Base-by-base conservation (phyloP, 2,329 filamentous ascomycete species). In the Trichophaea hybrida region DNA sequence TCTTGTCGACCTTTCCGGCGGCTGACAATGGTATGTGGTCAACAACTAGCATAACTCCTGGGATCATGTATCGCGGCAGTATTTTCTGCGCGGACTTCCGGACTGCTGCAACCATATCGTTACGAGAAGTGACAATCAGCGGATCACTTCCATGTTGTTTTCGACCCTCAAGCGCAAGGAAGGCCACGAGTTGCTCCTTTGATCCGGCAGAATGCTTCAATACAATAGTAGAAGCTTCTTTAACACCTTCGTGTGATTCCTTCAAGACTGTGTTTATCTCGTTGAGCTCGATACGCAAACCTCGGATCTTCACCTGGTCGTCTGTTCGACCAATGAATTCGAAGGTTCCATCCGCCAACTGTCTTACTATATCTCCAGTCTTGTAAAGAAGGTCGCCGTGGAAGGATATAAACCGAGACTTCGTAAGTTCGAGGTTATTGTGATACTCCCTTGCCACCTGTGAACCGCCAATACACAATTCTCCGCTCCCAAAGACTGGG, bases 281-380 rank as follows among this genome's bases (percentile, higher is more conserved):
- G 1, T 80, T 79, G 10, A 90, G 77, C 69, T 94, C 88, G 40
- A 94, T 82, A 49, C 86, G 77, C 65, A 91, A 84, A 0, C 89
- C 88, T 40, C 87, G 80, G 12, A 94, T 76, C 70, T 94, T 94
- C 58, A 93, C 76, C 70, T 94, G 87, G 61, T 86, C 85, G 66
- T 94, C 89, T 32, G 84, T 75, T 33, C 88, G 79, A n/a, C 88
- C 86, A 8, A 81, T 73, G 46, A 93, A 87, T 4, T 86, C 72
- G 10, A 96, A 76, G 0, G 83, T 85, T 0, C 86, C 85, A 69
- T 94, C 85, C 0, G 82, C 76, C 6, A 95, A 78, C 73, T 95
- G 80, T 15, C 88, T 78, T 0, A 88, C 90, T 67, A 88, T 76
- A 68, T 96, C 89, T 0, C 90, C 89, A 40, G 85, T 90, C 6